phyloP scores from a whole-genome alignment of 345 rosid species.

The Pugionium cornutum region DNA sequence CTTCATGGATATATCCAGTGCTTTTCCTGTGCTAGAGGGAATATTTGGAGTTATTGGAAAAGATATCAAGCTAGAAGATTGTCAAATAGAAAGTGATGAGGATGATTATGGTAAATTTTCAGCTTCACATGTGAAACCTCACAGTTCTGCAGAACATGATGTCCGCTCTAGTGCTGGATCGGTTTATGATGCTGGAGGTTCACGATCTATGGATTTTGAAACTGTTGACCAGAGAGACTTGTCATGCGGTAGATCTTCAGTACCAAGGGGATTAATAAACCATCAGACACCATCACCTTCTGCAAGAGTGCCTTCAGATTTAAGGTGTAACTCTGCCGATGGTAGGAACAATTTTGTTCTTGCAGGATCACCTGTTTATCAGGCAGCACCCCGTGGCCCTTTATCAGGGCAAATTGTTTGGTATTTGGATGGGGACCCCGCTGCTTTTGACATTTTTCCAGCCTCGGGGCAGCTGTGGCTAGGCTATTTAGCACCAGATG shows the following conservation, averaged over 20 bases:
- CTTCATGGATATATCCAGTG: conserved; percentile 49
- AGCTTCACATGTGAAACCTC: conserved; percentile 48
- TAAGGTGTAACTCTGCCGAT: conserved; percentile 68
- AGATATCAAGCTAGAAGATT: conserved; percentile 50
- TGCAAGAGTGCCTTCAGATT: conserved; percentile 51
- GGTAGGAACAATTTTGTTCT: conserved; percentile 51
- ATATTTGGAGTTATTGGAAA: conserved; percentile 52
- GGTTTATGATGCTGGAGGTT: conserved; percentile 58
- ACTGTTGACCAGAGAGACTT: conserved; percentile 64
- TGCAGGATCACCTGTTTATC: conserved; percentile 65
- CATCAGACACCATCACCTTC: conserved; percentile 71
- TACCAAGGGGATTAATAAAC: conserved; percentile 55
- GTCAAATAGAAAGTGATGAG: conserved; percentile 59
- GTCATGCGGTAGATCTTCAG: conserved; percentile 61
- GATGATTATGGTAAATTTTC: conserved; percentile 48
- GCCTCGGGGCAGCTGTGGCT: conserved; percentile 91
- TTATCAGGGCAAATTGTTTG: conserved; percentile 54
- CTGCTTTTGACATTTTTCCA: conserved; percentile 72
- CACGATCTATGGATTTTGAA: conserved; percentile 69
- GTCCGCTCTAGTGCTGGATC: conserved; percentile 54
- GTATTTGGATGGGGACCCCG: conserved; percentile 80
- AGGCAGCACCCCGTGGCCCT: conserved; percentile 48
- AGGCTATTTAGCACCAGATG: conserved; percentile 75
- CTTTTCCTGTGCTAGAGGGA: conserved; percentile 54
- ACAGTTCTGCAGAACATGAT: conserved; percentile 46